phyloP scores from a whole-genome alignment of 2,329 filamentous ascomycete genomes.

The Paecilomyces sp. region DNA sequence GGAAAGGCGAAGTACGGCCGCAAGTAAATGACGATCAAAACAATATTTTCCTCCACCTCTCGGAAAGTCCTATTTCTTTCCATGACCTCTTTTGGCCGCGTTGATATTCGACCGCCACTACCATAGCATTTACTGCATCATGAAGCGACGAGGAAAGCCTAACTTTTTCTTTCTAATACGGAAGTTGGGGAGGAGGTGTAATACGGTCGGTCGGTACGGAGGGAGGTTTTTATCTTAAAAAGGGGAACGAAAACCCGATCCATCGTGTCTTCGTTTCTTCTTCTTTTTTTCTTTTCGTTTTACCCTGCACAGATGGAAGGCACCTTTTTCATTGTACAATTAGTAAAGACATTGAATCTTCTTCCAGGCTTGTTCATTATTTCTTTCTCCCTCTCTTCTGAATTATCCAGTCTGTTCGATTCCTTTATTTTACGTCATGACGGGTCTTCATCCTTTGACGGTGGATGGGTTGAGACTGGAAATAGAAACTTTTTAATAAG shows the following conservation, averaged over 20 bases:
- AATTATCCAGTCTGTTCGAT: not conserved
- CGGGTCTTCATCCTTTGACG: not conserved
- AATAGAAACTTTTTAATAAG: not conserved
- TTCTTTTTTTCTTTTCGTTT: not conserved
- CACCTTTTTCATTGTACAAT: not conserved
- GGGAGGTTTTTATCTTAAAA: not conserved
- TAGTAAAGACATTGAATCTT: not conserved
- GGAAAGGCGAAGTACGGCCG: slow-evolving; percentile 73
- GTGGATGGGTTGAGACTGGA: not conserved
- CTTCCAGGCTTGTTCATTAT: not conserved
- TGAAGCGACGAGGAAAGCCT: not conserved
- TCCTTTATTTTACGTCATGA: not conserved
- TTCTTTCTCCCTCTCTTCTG: not conserved
- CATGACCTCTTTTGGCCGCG: not conserved
- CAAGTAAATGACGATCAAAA: slow-evolving; percentile 1
- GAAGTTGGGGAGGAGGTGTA: not conserved
- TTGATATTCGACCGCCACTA: not conserved
- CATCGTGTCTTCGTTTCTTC: not conserved
- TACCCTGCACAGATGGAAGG: not conserved
- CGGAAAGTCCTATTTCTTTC: not conserved
- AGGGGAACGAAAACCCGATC: not conserved
- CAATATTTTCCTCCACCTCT: not conserved
- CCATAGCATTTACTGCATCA: not conserved
- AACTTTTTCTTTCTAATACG: not conserved
- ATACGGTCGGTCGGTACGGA: not conserved